These are phyloP conservation scores for Tetrahymena malaccensis DNA, from an alignment of 73 alveolate genomes.

Conservation along the genomic window DNA sequence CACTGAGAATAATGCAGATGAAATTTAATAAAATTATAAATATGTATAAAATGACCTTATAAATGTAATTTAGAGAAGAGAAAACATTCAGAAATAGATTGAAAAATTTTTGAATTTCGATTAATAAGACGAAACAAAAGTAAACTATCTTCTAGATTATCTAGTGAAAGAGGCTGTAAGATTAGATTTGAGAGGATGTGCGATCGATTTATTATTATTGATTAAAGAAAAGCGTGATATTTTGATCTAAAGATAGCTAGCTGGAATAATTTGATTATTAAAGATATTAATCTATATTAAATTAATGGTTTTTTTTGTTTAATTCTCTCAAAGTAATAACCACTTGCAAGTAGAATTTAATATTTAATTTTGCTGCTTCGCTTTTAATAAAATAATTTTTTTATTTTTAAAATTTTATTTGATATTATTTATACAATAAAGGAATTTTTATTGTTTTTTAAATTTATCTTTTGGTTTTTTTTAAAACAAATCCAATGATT, in stretches of 20 bases:
- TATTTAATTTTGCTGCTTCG: too few species aligned
- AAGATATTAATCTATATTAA: background rate
- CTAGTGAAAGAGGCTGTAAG: background rate
- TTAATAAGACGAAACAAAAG: background rate
- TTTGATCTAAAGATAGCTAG: background rate
- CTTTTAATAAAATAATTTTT: too few species aligned
- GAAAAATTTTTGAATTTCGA: background rate
- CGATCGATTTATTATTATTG: background rate
- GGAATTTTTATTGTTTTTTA: too few species aligned
- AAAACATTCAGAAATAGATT: background rate
- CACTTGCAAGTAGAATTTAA: too few species aligned
- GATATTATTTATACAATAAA: too few species aligned
- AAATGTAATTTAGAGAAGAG: background rate
- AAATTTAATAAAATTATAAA: background rate
- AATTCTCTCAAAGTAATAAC: too few species aligned
- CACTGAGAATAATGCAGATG: background rate
- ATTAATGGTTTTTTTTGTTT: too few species aligned
- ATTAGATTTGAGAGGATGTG: background rate
- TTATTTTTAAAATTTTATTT: too few species aligned
- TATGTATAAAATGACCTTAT: background rate
- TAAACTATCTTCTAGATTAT: background rate
- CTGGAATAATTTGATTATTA: background rate
- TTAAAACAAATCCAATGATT: too few species aligned
- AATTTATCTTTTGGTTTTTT: too few species aligned
- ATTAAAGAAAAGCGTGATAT: background rate